phyloP scores from a whole-genome alignment of 1,139 yeast genomes.

The Magnusiomyces paraingens region DNA sequence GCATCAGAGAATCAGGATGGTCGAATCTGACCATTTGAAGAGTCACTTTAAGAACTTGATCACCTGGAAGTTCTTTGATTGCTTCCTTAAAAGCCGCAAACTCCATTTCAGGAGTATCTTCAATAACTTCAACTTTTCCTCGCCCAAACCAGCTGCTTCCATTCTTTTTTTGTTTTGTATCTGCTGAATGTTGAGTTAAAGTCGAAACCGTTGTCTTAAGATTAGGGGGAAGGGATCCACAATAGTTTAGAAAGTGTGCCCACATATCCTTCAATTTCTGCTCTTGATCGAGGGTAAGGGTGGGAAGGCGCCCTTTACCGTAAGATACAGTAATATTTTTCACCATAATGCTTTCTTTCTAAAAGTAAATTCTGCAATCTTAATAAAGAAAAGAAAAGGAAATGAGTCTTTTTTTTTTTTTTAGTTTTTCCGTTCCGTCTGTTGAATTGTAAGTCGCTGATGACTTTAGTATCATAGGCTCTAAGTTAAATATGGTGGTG shows the following conservation, averaged over 20 bases:
- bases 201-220: conserved; percentile 22
- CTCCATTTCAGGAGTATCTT: conserved; percentile 12
- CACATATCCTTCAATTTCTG: conserved; percentile 65
- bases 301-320: conserved; percentile 48
- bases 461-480: too few relatives aligned
- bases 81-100: conserved; percentile 14
- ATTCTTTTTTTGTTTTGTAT: conserved; percentile 22
- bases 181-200: conserved; percentile 22
- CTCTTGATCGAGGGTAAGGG: conserved; percentile 58
- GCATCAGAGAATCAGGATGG: conserved; percentile 59
- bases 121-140: not conserved
- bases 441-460: too few relatives aligned
- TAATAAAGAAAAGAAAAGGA: too few relatives aligned
- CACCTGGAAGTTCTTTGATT: conserved; percentile 10
- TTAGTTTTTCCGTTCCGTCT: too few relatives aligned
- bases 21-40: conserved; percentile 59
- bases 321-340: not conserved
- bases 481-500: too few relatives aligned
- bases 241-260: conserved; percentile 56
- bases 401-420: too few relatives aligned
- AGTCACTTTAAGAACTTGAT: conserved; percentile 20
- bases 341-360: not conserved
- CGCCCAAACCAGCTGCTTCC: not conserved
- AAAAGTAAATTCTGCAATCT: too few relatives aligned
- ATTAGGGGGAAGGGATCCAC: conserved; percentile 51